Evolutionary conservation across 768 basidiomycete species (phyloP), one percentile per base, ranked within the genome.

Genomic region (Leccinum ochraceum): DNA sequence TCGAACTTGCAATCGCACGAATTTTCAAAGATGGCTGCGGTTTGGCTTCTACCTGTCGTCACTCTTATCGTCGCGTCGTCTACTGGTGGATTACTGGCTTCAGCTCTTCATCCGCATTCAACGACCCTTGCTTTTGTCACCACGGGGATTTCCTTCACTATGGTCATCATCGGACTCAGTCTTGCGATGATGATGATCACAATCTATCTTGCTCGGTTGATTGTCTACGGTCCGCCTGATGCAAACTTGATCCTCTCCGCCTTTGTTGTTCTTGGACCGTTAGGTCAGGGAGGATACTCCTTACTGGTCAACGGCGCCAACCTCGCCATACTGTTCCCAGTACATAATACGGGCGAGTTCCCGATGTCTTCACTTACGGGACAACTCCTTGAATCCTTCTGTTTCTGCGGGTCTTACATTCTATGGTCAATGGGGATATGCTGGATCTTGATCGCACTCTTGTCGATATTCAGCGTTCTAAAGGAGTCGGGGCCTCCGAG

Each of bases 381-480:
- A 7, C 73, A 80, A 55, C 74, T 79, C 53, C 65, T 83, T 28
- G 78, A 77, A 67, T 73, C 79, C 4, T 73, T 75, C 28, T 80
- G 77, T 66, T 79, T 83, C 65, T 78, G 78, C 67, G 72, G 70
- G 6, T 79, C 83, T 2, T 83, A 78, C 68, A 63, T 77, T 24
- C 68, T 85, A 10, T 85, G 83, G 81, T 80, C 81, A n/a, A 79
- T 85, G 74, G 83, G 83, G 1, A 73, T 83, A 55, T 78, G 79
- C 44, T 84, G 84, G 83, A 73, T 81, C 50, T 59, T 74, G 54
- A 74, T 84, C 20, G 79, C 81, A 3, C 36, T 79, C n/a, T 69
- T 74, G 57, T 78, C 78, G 8, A 74, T 83, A 28, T 68, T 70
- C 57, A 70, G 67, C 37, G 74, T 76, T 20, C 13, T 72, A 17